Base-by-base conservation (phyloP, 139 green algal species). In the Volvox reticuliferus region DNA sequence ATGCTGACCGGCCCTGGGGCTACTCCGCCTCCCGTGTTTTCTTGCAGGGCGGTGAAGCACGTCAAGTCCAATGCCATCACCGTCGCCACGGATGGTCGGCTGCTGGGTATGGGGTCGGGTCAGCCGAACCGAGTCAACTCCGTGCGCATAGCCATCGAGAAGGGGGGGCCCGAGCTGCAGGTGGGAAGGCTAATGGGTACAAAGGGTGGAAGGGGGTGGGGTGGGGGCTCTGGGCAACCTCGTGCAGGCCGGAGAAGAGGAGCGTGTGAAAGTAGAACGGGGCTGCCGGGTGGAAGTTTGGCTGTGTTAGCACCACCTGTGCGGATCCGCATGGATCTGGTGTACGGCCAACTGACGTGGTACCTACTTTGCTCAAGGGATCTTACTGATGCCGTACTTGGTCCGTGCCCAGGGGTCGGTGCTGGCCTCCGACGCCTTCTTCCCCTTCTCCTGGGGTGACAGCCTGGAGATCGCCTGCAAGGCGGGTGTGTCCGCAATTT, bases 61-160 rank as follows among this genome's bases (percentile, higher is more conserved):
- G 98, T 99, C 69, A 99, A 99, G 96, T 97, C 92, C 93, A 99
- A 99, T 91, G 98, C 98, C 89, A 99, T 99, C 92, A 99, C 98
- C 0, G 95, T 99, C 30, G 98, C 97, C 79, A 99, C 99, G 95
- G 97, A 96, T 61, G 90, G 92, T 26, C 92, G 95, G 86, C 94
- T 99, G 91, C 95, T 99, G 92, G 98, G 98, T 80, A 99, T 99
- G 98, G 98, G 98, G 89, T 97, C 92, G 69, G 98, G 98, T n/a
- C 98, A 99, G 95, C 98, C 98, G 84, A 99, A 99, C 96, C 96
- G 98, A 20, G 98, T 99, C 20, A 99, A 99, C 92, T 97, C 90
- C 28, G 95, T 97, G 65, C 89, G 92, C 65, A 99, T 99, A 89
- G 97, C 98, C 1, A 82, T 99, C 55, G 98, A 99, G 94, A 99